Base-by-base conservation (phyloP, 305 asterid species). In the Fraxinus ornus region DNA sequence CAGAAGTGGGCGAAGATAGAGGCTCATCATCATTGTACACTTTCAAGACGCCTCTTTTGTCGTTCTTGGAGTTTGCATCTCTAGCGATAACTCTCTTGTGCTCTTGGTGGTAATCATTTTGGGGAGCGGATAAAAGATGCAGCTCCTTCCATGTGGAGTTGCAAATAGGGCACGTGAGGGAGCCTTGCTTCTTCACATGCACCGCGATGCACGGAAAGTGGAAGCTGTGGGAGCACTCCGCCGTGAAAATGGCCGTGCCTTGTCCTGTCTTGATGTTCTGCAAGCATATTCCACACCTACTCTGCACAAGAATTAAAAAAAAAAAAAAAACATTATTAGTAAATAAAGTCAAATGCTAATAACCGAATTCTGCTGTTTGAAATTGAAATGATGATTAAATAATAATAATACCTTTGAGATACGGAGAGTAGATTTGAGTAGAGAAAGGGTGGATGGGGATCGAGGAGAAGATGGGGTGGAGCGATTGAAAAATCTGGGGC, bases 11-110 rank as follows among this genome's bases (percentile, higher is more conserved):
- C 7, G 98, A 94, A 24, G 92, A 87, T 26, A 96, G 85, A 0
- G 99, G 97, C 87, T 96, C 99, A n/a, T 96, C 99, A 55, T 96
- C 99, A 52, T 96, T 91, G 47, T 96, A 96, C 13, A 94, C 97
- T 86, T 93, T 96, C 74, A 93, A 78, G 28, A 85, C 79, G 19
- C 82, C 72, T 47, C 86, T 81, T 79, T 85, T 84, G 24, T 84
- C 89, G 47, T 9, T 78, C 70, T 75, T 79, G 7, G 83, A 10
- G 64, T 49, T 60, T 7, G 77, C 22, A 30, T 80, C 82, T 19
- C 37, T 4, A 21, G 62, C 76, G 1, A 19, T 13, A 15, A 74
- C 72, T 71, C 77, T 79, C 15, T 8, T 21, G 12, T 41, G 37
- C 68, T 24, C 4, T 19, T 82, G 76, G 7, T 79, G 83, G 3